Evolutionary conservation across 2,329 filamentous ascomycete species (phyloP), one percentile per base, ranked within the genome.

Genomic region (Thielaviopsis musarum): DNA sequence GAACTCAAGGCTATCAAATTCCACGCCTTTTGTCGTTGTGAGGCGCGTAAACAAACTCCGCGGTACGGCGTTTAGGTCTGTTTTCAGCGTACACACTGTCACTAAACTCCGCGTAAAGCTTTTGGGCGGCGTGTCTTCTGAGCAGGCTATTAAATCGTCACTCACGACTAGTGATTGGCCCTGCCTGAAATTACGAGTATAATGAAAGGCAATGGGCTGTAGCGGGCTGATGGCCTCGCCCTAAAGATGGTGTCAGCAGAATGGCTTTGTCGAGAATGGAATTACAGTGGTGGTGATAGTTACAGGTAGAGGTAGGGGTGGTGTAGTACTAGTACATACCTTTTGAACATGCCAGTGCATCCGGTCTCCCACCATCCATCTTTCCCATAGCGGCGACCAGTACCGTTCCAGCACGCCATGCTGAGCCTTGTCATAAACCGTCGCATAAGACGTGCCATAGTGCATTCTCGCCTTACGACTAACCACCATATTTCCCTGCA

Each of bases 301-400:
- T n/a, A n/a, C n/a, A n/a, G n/a, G n/a, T n/a, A n/a, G n/a, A n/a
- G n/a, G n/a, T n/a, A n/a, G n/a, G n/a, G n/a, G n/a, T n/a, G n/a
- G n/a, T n/a, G n/a, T n/a, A n/a, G n/a, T n/a, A n/a, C n/a, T n/a
- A n/a, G n/a, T n/a, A 70, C 75, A 65, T 66, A 83, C 84, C 78
- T 88, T 89, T 62, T 82, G 80, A 67, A 90, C 88, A 69, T 90
- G 86, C 87, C 87, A 91, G 70, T 89, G 85, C 85, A 91, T 90
- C 54, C 87, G 77, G 69, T 91, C 85, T 53, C 79, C 83, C 6
- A 91, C 86, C 85, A 89, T 90, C 85, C 85, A 90, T 55, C 85
- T 72, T 71, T 90, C 85, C 85, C 85, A 89, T 24, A 90, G 69
- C 5, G 85, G 85, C 64, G 82, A 85, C 86, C 86, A 91, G 67